Conservation (phyloP, 352 stramenopile genomes). For the Phytophthora hybrid region DNA sequence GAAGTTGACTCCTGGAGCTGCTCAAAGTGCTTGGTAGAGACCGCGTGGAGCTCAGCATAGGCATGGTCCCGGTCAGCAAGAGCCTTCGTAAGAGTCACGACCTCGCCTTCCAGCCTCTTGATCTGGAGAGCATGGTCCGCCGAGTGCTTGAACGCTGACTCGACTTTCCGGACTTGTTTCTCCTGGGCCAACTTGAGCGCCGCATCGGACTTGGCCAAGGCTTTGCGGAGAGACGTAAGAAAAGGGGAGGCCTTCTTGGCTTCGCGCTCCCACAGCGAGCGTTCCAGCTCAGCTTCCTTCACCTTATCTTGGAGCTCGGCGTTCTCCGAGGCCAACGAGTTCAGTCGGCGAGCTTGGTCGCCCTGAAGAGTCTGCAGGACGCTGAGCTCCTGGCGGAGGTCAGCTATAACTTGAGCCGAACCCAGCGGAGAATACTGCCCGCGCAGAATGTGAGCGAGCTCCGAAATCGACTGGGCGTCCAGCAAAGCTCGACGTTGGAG, state of each 20-base stretch:
- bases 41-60: neutral
- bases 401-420: neutral
- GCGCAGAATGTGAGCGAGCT: neutral
- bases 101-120: neutral
- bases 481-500: neutral
- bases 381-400: neutral
- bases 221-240: too few relatives aligned
- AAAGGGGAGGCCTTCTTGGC: too few relatives aligned
- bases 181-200: too few relatives aligned
- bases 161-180: too few relatives aligned
- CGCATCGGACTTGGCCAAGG: too few relatives aligned
- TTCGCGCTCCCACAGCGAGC: too few relatives aligned
- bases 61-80: neutral
- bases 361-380: too few relatives aligned
- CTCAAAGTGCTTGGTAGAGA: too few relatives aligned
- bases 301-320: neutral
- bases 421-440: neutral
- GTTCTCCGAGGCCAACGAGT: neutral
- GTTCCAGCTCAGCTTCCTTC: neutral
- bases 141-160: neutral
- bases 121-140: neutral
- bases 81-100: neutral
- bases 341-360: too few relatives aligned
- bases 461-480: accelerated
- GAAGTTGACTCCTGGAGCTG: neutral